phyloP scores from a whole-genome alignment of 768 basidiomycete species.

The Pleurotus cornucopiae region DNA sequence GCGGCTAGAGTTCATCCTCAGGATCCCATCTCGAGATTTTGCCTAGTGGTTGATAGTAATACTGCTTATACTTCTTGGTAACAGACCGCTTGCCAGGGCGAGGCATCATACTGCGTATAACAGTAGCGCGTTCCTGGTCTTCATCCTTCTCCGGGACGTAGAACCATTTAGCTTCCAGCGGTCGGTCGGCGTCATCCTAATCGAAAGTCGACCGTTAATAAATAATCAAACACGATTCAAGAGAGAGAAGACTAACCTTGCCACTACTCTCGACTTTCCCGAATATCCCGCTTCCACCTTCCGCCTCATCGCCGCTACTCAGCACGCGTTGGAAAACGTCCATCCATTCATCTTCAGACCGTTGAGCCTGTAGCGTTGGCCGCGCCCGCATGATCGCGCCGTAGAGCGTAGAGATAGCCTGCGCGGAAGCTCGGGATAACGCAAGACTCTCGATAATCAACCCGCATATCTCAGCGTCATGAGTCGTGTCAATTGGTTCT shows the following conservation, averaged over 20 bases:
- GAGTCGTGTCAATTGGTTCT: constrained; percentile 11
- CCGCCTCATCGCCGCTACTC: constrained; percentile 35
- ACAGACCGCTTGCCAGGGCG: constrained; percentile 67
- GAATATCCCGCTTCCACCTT: constrained; percentile 55
- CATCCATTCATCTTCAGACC: constrained; percentile 44
- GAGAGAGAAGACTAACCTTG: constrained; percentile 34
- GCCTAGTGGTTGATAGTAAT: constrained; percentile 73
- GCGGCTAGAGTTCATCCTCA: constrained; percentile 51
- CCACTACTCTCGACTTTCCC: constrained; percentile 67
- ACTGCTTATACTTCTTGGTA: constrained; percentile 84
- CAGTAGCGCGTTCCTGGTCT: constrained; percentile 63
- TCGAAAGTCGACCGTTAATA: neutral
- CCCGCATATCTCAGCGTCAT: constrained; percentile 49
- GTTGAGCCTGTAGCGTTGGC: constrained; percentile 42
- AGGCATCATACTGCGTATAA: constrained; percentile 72
- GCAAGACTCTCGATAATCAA: constrained; percentile 71
- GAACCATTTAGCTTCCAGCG: constrained; percentile 68
- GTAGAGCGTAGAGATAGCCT: constrained; percentile 52
- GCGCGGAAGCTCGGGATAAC: constrained; percentile 64
- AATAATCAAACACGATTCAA: neutral
- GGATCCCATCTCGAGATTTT: constrained; percentile 74
- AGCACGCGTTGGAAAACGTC: constrained; percentile 47
- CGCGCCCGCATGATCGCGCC: constrained; percentile 47
- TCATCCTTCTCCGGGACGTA: constrained; percentile 71
- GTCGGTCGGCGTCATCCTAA: constrained; percentile 45